Percentiles rank a stretch among this genome's conserved stretches.
These are phyloP conservation scores for Pascua sp. DNA, from an alignment of 1,284 basidiomycete genomes.

Conservation along the genomic window DNA sequence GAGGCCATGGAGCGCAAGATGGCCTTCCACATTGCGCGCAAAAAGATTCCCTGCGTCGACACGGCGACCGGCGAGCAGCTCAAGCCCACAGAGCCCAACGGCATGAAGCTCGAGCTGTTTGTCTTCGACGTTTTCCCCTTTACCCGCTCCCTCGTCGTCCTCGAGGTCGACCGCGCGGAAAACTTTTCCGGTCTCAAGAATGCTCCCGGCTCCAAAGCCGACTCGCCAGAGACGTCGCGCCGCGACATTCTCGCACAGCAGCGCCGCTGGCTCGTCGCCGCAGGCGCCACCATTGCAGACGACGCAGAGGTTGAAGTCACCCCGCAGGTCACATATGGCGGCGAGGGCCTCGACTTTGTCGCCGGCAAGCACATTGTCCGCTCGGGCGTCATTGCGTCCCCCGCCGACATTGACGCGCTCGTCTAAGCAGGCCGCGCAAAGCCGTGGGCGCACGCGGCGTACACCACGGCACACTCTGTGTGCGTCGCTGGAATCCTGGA, in stretches of 20 bases:
- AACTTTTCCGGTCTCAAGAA: constrained; percentile 99
- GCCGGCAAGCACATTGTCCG: constrained; percentile 73
- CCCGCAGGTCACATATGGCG: constrained; percentile 83
- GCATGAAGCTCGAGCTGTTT: constrained; percentile 99
- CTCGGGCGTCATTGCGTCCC: constrained; percentile 39
- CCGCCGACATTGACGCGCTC: constrained; percentile 22
- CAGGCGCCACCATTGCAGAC: constrained; percentile 65
- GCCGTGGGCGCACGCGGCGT: no score
- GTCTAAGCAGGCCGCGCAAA: constrained; percentile 1
- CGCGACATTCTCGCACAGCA: constrained; percentile 90
- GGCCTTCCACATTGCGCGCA: constrained; percentile 95
- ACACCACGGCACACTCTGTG: no score
- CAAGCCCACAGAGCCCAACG: constrained; percentile 88
- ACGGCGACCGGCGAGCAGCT: constrained; percentile 60
- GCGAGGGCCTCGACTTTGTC: constrained; percentile 79
- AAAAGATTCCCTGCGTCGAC: constrained; percentile 89
- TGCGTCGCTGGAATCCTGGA: no score
- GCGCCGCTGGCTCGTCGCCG: constrained; percentile 71
- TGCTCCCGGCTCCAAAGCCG: constrained; percentile 88
- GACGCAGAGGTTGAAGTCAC: constrained; percentile 79
- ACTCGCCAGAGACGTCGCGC: constrained; percentile 85
- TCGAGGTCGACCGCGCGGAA: constrained; percentile 82
- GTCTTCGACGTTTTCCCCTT: constrained; percentile 99
- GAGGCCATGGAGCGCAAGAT: constrained; percentile 82
- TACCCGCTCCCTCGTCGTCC: constrained; percentile 74